A percentile compares a stretch with the other conserved stretches of the same genome.
These are phyloP conservation scores for Patellifolia procumbens DNA, from an alignment of 179 eudicot species.

Conservation along the genomic window DNA sequence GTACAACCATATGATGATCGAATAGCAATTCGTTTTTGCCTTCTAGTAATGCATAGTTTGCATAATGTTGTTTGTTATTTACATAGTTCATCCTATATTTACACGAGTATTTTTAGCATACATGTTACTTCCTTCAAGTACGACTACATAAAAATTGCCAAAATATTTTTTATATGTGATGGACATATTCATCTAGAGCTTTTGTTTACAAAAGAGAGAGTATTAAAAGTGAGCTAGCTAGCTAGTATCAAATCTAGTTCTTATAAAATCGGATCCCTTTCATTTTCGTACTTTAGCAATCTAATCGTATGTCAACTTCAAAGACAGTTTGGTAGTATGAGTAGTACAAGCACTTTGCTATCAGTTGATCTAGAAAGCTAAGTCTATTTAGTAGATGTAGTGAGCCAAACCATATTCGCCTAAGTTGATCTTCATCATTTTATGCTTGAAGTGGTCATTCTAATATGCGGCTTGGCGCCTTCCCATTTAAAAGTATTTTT, in stretches of 20 bases:
- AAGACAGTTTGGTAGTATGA: not conserved
- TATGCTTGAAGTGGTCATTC: not conserved
- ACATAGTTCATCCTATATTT: too few relatives aligned
- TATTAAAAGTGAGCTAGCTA: not conserved
- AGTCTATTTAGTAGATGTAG: not conserved
- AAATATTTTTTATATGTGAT: too few relatives aligned
- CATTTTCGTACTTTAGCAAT: not conserved
- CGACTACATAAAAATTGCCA: too few relatives aligned
- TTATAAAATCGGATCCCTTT: not conserved
- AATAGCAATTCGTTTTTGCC: too few relatives aligned
- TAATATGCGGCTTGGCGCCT: slow-evolving; percentile 3
- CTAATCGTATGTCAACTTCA: not conserved
- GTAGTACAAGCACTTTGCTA: not conserved
- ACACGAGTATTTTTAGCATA: too few relatives aligned
- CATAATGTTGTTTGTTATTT: too few relatives aligned
- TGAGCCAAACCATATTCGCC: not conserved
- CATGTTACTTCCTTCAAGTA: too few relatives aligned
- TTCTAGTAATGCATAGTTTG: too few relatives aligned
- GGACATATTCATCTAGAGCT: too few relatives aligned
- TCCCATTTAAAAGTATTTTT: not conserved
- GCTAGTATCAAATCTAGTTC: not conserved
- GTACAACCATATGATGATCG: too few relatives aligned
- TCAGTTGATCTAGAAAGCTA: not conserved
- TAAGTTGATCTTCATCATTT: not conserved
- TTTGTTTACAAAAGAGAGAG: not conserved